Percentiles rank a stretch among this genome's conserved stretches.
These are phyloP conservation scores for Colletotrichum sp. DNA, from an alignment of 2,329 filamentous ascomycete genomes.

Conservation along the genomic window DNA sequence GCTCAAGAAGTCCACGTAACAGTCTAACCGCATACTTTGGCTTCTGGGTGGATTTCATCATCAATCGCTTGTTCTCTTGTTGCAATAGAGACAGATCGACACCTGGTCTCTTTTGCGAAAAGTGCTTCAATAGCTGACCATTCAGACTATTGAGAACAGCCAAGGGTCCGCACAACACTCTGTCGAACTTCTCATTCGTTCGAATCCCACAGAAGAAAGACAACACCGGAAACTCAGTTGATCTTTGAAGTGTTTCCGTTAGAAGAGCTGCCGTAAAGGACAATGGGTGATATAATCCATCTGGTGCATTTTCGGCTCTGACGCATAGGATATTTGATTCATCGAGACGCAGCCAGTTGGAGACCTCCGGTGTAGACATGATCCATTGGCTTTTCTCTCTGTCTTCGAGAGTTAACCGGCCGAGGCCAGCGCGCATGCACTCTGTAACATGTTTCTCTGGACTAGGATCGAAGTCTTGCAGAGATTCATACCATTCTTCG, in stretches of 20 bases:
- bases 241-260: background rate
- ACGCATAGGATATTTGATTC: background rate
- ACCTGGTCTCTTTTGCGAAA: background rate
- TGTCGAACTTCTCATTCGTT: background rate
- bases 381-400: background rate
- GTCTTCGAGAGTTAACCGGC: background rate
- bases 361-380: background rate
- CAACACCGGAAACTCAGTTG: background rate
- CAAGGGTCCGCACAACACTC: background rate
- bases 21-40: background rate
- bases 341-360: background rate
- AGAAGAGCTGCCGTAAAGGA: background rate
- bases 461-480: background rate
- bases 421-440: background rate
- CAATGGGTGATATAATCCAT: background rate
- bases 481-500: background rate
- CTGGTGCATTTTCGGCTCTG: background rate
- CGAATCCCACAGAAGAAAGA: background rate
- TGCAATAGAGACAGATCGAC: background rate
- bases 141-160: background rate
- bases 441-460: background rate
- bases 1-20: background rate
- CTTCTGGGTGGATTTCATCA: background rate
- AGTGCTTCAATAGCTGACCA: background rate
- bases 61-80: background rate